Percentiles rank a stretch among this genome's conserved stretches.
Conservation (phyloP, 2,329 filamentous ascomycete genomes). For the Curvularia hawaiiensis region DNA sequence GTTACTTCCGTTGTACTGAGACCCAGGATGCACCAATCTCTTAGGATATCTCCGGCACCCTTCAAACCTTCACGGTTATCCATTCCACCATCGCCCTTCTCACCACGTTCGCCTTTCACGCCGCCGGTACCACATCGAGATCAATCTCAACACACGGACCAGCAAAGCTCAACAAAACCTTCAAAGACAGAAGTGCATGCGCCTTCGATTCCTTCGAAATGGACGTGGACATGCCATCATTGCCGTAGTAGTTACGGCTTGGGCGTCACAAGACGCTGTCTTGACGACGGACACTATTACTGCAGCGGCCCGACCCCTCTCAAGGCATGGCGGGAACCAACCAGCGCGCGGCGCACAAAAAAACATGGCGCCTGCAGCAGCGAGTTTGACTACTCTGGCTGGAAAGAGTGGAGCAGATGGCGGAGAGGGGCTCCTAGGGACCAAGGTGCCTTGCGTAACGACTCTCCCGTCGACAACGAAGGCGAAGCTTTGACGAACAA, state of each 20-base stretch:
- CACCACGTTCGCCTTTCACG: conserved; percentile 39
- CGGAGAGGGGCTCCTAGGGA: conserved; percentile 24
- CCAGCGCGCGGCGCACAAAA: conserved; percentile 16
- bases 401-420: conserved; percentile 57
- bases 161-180: conserved; percentile 7
- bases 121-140: conserved; percentile 9
- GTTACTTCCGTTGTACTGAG: neutral
- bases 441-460: neutral
- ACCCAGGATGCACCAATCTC: neutral
- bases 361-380: conserved; percentile 52
- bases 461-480: neutral
- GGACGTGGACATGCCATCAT: conserved; percentile 61
- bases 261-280: conserved; percentile 57
- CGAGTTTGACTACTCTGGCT: conserved; percentile 60
- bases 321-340: conserved; percentile 37
- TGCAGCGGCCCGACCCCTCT: conserved; percentile 54
- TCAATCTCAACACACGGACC: neutral
- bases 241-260: conserved; percentile 56
- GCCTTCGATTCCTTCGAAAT: conserved; percentile 45
- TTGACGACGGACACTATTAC: conserved; percentile 60
- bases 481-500: neutral
- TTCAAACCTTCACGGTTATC: conserved; percentile 52
- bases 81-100: conserved; percentile 53
- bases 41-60: conserved; percentile 45
- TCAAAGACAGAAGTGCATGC: conserved; percentile 30